Evolutionary conservation across 75 land plant species (phyloP).

Genomic region (Cryptomeria japonica): DNA sequence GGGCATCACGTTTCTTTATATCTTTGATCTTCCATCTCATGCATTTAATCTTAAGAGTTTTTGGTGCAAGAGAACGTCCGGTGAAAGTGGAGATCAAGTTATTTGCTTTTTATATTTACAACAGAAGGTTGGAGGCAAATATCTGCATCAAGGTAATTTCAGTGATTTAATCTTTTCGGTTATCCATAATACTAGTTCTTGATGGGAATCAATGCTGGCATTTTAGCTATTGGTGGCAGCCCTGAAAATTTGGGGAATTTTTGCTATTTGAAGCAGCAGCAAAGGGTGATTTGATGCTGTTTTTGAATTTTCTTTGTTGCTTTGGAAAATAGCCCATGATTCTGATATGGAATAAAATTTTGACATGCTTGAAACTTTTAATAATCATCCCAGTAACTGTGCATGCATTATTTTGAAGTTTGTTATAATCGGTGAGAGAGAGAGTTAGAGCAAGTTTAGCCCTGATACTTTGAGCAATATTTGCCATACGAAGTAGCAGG

Average conservation of each 20-base stretch:
- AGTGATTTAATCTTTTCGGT: neutral
- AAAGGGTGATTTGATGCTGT: neutral
- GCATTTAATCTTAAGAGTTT: conserved; percentile 12
- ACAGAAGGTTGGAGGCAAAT: conserved; percentile 5
- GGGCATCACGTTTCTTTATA: neutral
- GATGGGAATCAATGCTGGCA: neutral
- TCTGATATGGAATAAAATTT: neutral
- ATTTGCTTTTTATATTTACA: conserved; percentile 6
- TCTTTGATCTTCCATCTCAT: neutral
- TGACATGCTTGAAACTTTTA: neutral
- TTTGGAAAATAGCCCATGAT: neutral
- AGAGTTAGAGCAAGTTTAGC: neutral
- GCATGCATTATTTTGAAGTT: neutral
- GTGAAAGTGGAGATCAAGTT: conserved; percentile 14
- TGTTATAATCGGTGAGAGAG: neutral
- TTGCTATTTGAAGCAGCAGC: neutral
- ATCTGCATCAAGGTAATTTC: conserved; percentile 13
- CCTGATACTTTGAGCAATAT: neutral
- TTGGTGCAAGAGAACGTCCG: conserved; percentile 13
- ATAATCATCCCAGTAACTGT: neutral
- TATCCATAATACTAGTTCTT: neutral
- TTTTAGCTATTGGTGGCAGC: neutral
- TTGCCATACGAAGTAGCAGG: neutral
- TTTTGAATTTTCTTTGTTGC: neutral
- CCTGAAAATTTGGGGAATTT: neutral